Evolutionary conservation across 345 rosid genomes (phyloP), one percentile per base, ranked within the genome.

Genomic region (Angophora floribunda): DNA sequence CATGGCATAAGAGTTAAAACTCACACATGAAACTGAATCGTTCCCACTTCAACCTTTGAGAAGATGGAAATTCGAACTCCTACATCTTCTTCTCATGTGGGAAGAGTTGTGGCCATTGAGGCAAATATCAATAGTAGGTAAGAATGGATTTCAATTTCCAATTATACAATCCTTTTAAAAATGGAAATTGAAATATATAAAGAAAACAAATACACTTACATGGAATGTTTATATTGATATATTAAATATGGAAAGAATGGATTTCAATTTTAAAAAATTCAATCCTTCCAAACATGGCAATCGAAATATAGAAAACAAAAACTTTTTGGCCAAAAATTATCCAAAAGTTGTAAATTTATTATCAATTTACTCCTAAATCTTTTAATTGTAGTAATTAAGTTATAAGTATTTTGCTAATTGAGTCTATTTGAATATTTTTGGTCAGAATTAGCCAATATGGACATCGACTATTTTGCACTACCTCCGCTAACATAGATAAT

Each of bases 301-400:
- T 32, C 11, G 3, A 32, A 16, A 67, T 16, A 32, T 32, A 55
- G 61, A 55, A 55, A 55, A 55, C 61, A 55, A 55, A 55, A 55
- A 36, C 41, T 36, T 36, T 36, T 36, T 36, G 41, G 41, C 41
- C 41, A 36, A 36, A 36, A 36, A 36, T 36, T 36, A 36, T 36
- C 41, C 41, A 36, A 36, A 36, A 36, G 41, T 36, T 4, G 4
- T 36, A 36, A 36, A 36, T 36, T 36, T 36, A 36, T 55, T 8
- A 3, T 26, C 28, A 55, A 55, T 55, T 55, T 11, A 22, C 0
- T 4, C 0, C 5, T 55, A 55, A 55, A 22, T 11, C 28, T 55
- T 36, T 36, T 36, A 4, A 36, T 36, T 36, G 41, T 36, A 36
- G 41, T 36, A 36, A 36, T 36, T 55, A 5, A 55, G 61, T 22